A percentile compares a stretch with the other conserved stretches of the same genome.
phyloP scores from a whole-genome alignment of 345 rosid species.

The Gossypium raimondii region DNA sequence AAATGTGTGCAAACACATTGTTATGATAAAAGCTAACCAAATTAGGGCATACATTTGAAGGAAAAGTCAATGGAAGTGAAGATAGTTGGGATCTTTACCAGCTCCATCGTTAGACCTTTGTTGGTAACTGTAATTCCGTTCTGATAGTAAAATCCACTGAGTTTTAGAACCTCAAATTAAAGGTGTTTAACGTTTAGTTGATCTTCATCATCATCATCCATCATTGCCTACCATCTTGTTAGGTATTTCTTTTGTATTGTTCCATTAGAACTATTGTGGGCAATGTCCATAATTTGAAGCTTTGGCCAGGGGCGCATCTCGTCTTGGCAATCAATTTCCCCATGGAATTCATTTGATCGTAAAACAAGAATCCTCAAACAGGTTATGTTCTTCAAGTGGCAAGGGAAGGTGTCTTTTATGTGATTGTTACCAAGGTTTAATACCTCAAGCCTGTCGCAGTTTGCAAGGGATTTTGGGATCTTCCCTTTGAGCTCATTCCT shows the following conservation, averaged over 20 bases:
- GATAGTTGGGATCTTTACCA: constrained; percentile 37
- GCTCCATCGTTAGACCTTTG: constrained; percentile 39
- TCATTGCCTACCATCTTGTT: constrained; percentile 35
- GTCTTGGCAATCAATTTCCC: constrained; percentile 1
- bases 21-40: neutral
- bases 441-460: constrained; percentile 31
- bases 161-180: neutral
- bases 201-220: neutral
- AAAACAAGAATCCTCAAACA: constrained; percentile 36
- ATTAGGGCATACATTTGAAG: constrained; percentile 1
- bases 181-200: constrained; percentile 14
- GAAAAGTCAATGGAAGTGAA: constrained; percentile 34
- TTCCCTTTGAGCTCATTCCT: constrained; percentile 31
- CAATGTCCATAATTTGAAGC: constrained; percentile 37
- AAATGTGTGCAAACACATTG: neutral
- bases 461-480: constrained; percentile 27
- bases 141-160: constrained; percentile 26
- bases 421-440: constrained; percentile 35
- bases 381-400: constrained; percentile 22
- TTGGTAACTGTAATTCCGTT: constrained; percentile 35
- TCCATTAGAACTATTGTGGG: constrained; percentile 15
- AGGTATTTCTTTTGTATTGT: constrained; percentile 4
- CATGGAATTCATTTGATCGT: constrained; percentile 29
- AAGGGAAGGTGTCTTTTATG: constrained; percentile 33
- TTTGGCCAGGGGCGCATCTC: neutral